Conservation (phyloP, 2,329 filamentous ascomycete species). For the Ophiostoma piceae region DNA sequence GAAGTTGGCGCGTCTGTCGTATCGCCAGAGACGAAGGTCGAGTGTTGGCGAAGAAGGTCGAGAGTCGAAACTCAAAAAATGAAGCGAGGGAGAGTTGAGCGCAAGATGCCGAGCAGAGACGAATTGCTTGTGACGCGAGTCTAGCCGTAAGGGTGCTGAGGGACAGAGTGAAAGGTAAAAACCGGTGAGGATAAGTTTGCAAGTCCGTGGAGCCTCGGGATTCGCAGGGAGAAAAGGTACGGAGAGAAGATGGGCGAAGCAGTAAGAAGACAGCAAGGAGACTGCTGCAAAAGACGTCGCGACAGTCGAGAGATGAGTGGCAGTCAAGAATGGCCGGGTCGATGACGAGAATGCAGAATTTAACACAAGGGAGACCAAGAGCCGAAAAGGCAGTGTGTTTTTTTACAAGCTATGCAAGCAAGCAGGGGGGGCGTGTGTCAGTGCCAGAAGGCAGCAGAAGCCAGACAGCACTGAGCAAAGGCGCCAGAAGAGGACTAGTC, state of each 20-base stretch:
- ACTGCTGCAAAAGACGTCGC: neutral
- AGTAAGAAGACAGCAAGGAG: neutral
- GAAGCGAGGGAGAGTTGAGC: neutral
- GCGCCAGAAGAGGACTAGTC: conserved; percentile 5
- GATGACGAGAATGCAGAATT: conserved; percentile 19
- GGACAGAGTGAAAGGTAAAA: neutral
- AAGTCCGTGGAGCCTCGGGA: conserved; percentile 7
- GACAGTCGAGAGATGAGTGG: neutral
- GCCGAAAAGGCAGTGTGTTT: conserved; percentile 21
- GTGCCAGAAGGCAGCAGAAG: conserved; percentile 2
- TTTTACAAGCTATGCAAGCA: conserved; percentile 22
- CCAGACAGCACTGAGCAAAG: neutral
- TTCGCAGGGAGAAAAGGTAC: conserved; percentile 2
- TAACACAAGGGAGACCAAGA: conserved; percentile 17
- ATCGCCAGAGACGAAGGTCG: conserved; percentile 3
- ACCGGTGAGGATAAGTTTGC: conserved; percentile 14
- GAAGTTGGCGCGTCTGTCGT: neutral
- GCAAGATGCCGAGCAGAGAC: conserved; percentile 5
- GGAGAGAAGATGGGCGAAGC: neutral
- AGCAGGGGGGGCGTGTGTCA: conserved; percentile 17
- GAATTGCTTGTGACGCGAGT: conserved; percentile 11
- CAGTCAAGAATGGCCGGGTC: conserved; percentile 10
- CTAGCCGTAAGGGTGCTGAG: neutral
- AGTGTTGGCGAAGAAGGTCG: neutral
- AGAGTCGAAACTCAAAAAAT: neutral